Evolutionary conservation across 2,329 filamentous ascomycete species (phyloP).

Genomic region (Chrysoporthe puriensis): DNA sequence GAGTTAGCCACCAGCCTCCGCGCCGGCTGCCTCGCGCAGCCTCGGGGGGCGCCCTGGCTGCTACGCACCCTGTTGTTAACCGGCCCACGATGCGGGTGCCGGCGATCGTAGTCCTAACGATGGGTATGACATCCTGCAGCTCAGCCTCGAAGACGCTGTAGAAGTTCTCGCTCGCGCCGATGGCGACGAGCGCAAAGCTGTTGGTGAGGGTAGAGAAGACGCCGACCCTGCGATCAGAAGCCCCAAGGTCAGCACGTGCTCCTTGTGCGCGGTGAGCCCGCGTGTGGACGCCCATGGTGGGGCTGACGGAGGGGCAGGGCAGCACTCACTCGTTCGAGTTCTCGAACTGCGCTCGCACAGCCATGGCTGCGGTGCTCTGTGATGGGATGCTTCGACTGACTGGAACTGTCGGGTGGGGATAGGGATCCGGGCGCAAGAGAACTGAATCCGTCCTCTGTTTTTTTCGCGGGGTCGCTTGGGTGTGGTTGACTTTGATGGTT

Average conservation of each 20-base stretch:
- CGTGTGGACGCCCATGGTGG: slow-evolving; percentile 30
- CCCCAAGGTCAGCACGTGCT: slow-evolving; percentile 32
- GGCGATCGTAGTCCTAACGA: slow-evolving; percentile 94
- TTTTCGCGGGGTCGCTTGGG: slow-evolving; percentile 22
- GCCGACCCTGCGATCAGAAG: slow-evolving; percentile 70
- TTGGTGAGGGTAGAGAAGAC: slow-evolving; percentile 98
- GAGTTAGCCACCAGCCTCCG: slow-evolving; percentile 23
- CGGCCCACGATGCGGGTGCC: slow-evolving; percentile 95
- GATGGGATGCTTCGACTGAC: neutral
- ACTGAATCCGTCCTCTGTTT: neutral
- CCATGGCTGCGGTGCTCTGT: slow-evolving; percentile 53
- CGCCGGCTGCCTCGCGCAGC: neutral
- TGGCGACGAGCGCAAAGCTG: slow-evolving; percentile 90
- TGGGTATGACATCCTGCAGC: slow-evolving; percentile 95
- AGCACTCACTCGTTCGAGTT: slow-evolving; percentile 85
- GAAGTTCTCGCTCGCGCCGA: slow-evolving; percentile 97
- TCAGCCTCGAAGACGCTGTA: slow-evolving; percentile 99
- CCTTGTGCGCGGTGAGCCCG: slow-evolving; percentile 23
- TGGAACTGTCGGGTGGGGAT: neutral
- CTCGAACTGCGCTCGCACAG: slow-evolving; percentile 77
- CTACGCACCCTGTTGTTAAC: slow-evolving; percentile 81
- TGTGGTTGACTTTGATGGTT: slow-evolving; percentile 12
- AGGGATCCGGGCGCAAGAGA: neutral
- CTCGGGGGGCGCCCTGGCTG: neutral
- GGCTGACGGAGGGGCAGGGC: slow-evolving; percentile 19